A percentile compares a stretch with the other conserved stretches of the same genome.
phyloP scores from a whole-genome alignment of 2,329 filamentous ascomycete species.

The Colletotrichum australisinense region DNA sequence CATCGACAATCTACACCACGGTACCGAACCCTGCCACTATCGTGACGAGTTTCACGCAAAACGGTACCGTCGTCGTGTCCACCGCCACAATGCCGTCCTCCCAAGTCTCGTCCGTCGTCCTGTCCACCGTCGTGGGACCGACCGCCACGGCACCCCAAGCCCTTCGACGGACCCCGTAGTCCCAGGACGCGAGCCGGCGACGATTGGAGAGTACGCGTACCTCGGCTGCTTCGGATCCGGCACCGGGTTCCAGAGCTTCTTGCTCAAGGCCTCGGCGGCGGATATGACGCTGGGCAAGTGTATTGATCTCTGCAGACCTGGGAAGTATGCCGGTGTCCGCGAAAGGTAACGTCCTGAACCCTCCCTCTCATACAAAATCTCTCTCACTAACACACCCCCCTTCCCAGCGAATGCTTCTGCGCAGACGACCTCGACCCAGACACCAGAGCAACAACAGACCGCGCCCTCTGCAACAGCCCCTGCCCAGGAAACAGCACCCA shows the following conservation, averaged over 20 bases:
- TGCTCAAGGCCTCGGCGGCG: constrained; percentile 40
- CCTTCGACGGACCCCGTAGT: constrained; percentile 32
- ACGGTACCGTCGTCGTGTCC: constrained; percentile 19
- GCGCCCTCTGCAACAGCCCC: constrained; percentile 47
- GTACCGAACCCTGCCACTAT: constrained; percentile 38
- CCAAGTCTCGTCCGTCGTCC: background rate
- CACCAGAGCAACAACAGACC: constrained; percentile 48
- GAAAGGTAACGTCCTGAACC: constrained; percentile 39
- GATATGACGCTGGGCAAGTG: constrained; percentile 55
- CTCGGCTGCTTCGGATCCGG: constrained; percentile 57
- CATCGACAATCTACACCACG: constrained; percentile 43
- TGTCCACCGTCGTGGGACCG: background rate
- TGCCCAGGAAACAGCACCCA: constrained; percentile 55
- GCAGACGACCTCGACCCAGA: constrained; percentile 52
- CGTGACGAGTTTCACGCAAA: background rate
- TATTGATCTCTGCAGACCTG: constrained; percentile 48
- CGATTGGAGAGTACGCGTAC: constrained; percentile 46
- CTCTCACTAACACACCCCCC: background rate
- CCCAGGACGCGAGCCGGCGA: constrained; percentile 44
- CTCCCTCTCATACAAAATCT: background rate
- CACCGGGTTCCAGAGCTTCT: constrained; percentile 50
- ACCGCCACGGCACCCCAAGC: constrained; percentile 21
- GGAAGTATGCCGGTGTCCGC: constrained; percentile 53
- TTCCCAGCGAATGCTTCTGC: constrained; percentile 54
- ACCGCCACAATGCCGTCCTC: constrained; percentile 13